Conservation (phyloP, 192 early-diverging fungal species). For the Dissophora globulifera region DNA sequence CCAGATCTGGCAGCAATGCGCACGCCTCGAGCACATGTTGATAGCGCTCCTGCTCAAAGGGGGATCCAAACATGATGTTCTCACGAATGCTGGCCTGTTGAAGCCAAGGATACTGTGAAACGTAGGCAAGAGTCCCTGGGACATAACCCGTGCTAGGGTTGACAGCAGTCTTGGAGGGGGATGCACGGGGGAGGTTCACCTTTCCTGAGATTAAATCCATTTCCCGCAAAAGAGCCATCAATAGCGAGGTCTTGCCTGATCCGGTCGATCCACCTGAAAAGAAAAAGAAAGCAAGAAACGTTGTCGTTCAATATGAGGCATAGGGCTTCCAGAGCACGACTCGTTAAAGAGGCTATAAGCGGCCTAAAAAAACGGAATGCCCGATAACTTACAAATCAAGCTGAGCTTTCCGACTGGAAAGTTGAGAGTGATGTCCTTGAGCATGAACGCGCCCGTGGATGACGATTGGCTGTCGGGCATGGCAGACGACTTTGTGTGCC, state of each 20-base stretch:
- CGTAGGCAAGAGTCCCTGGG: constrained; percentile 77
- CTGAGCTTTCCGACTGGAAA: constrained; percentile 62
- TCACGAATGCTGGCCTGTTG: constrained; percentile 73
- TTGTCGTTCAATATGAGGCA: too few species aligned
- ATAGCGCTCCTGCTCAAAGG: constrained; percentile 64
- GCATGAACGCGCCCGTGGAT: constrained; percentile 49
- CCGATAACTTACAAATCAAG: constrained; percentile 62
- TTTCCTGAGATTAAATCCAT: constrained; percentile 53
- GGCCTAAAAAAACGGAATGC: too few species aligned
- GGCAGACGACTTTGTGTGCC: constrained; percentile 30
- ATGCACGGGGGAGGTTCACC: constrained; percentile 51
- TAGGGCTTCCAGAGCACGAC: too few species aligned
- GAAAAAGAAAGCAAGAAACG: too few species aligned
- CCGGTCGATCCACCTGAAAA: constrained; percentile 78
- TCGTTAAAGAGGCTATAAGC: too few species aligned
- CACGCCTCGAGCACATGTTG: constrained; percentile 64
- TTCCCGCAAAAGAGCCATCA: constrained; percentile 82
- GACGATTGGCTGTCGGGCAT: background rate
- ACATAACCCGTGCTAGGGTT: constrained; percentile 32
- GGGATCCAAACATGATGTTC: constrained; percentile 76
- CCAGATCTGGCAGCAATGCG: constrained; percentile 69
- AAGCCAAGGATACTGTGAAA: constrained; percentile 76
- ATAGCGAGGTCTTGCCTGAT: constrained; percentile 85
- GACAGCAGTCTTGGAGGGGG: constrained; percentile 22
- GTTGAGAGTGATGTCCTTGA: constrained; percentile 56